A percentile compares a stretch with the other conserved stretches of the same genome.
Conservation (phyloP, 108 stramenopile genomes). For the Cyclotella cryptica region DNA sequence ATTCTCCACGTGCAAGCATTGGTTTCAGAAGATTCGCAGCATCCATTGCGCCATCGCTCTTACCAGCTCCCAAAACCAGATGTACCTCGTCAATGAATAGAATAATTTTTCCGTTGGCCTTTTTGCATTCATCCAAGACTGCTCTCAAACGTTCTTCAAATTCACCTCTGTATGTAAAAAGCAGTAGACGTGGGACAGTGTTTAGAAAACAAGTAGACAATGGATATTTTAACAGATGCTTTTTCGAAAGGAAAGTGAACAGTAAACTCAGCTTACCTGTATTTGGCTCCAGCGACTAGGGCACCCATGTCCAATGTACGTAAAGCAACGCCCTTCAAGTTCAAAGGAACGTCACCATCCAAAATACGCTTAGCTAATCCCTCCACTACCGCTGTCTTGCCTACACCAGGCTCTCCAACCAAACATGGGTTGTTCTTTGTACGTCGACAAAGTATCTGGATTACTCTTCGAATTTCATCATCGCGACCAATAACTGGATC, state of each 20-base stretch:
- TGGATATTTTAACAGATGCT: too few species aligned
- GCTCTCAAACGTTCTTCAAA: constrained; percentile 97
- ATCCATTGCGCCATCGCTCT: constrained; percentile 94
- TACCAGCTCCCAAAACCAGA: constrained; percentile 95
- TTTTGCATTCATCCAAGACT: constrained; percentile 95
- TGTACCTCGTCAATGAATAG: constrained; percentile 99
- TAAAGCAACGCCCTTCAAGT: constrained; percentile 83
- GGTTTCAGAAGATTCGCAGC: constrained; percentile 98
- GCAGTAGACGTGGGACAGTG: too few species aligned
- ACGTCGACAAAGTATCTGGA: constrained; percentile 95
- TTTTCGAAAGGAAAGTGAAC: too few species aligned
- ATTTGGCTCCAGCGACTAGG: constrained; percentile 97
- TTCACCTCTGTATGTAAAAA: constrained; percentile 97
- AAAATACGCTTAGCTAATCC: constrained; percentile 95
- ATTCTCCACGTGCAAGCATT: constrained; percentile 95
- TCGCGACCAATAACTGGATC: constrained; percentile 98
- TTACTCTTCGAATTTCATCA: constrained; percentile 91
- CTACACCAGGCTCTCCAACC: constrained; percentile 92
- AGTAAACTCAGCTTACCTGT: too few species aligned
- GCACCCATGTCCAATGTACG: constrained; percentile 96
- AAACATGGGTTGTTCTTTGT: constrained; percentile 97
- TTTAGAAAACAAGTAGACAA: too few species aligned
- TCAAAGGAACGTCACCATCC: constrained; percentile 95
- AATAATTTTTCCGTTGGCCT: constrained; percentile 87
- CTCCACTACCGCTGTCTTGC: constrained; percentile 98